Evolutionary conservation across 306 rosid genomes (phyloP), one percentile per base, ranked within the genome.

Genomic region (Argentina anserina): DNA sequence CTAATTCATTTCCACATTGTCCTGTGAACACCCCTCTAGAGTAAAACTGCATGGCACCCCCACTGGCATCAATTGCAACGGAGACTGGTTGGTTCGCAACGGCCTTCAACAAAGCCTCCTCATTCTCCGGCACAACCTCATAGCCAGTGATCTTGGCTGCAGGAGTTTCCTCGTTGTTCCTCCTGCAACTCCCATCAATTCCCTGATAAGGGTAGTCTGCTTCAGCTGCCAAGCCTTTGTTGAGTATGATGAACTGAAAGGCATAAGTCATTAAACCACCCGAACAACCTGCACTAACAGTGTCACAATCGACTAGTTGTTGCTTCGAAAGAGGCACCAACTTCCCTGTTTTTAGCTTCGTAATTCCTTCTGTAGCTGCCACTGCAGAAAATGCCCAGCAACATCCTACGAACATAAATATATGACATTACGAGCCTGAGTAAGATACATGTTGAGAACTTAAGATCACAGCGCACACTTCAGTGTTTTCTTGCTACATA

Each of bases 291-390:
- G n/a, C 58, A 15, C 41, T 61, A 28, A 11, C 1, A 3, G 33
- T 26, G 70, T 59, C 74, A 6, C 75, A 76, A 42, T 76, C 80
- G 18, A 76, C 75, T 2, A 86, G 55, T 37, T 86, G 76, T 70
- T 86, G 82, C 76, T 72, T 83, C 0, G 87, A 83, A 6, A 83
- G 49, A 12, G 80, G 33, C 10, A 33, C 31, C 79, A 83, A 49
- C 0, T 65, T 39, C 0, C 85, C 78, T 1, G 42, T 75, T 67
- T 20, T 56, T 10, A 78, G 79, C 68, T 81, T 17, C 10, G 21
- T 14, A 40, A 75, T n/a, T 8, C 90, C 82, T 67, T 86, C 87
- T 71, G 59, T 56, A 8, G 85, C 80, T 18, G 86, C 90, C 56
- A 71, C 70, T 0, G 72, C 60, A 4, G 84, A 69, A 65, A 83